These are phyloP conservation scores for Bullera alba DNA, from an alignment of 768 basidiomycete genomes.

Conservation along the genomic window DNA sequence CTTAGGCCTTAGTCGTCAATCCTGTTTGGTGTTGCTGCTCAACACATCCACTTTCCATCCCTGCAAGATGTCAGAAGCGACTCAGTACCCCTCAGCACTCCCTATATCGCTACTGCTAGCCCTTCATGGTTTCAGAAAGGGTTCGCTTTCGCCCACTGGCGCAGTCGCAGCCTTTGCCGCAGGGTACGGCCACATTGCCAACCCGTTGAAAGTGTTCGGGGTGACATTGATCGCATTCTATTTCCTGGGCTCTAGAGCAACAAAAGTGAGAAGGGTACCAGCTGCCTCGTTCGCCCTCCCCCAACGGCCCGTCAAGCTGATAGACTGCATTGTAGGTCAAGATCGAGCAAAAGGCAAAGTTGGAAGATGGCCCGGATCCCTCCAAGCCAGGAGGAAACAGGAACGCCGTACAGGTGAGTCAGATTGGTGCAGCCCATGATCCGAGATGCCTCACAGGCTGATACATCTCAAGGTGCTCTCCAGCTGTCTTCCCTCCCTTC, in stretches of 20 bases:
- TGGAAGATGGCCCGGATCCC: constrained; percentile 60
- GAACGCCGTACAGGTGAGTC: constrained; percentile 63
- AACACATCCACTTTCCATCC: too few relatives aligned
- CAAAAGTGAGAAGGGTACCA: constrained; percentile 60
- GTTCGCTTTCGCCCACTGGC: constrained; percentile 69
- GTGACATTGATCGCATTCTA: constrained; percentile 48
- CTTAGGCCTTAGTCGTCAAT: too few relatives aligned
- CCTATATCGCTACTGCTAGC: constrained; percentile 49
- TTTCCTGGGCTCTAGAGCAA: constrained; percentile 70
- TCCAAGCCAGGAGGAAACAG: constrained; percentile 62
- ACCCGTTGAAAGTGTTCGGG: constrained; percentile 39
- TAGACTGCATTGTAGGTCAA: constrained; percentile 47
- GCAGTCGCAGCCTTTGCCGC: constrained; percentile 69
- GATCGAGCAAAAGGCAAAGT: constrained; percentile 59
- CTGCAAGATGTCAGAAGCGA: too few relatives aligned
- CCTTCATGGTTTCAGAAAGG: constrained; percentile 63
- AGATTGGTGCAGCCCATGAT: background rate
- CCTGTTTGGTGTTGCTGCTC: too few relatives aligned
- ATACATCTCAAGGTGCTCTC: constrained; percentile 51
- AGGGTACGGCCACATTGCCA: constrained; percentile 62
- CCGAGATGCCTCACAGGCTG: background rate
- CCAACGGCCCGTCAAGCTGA: constrained; percentile 1
- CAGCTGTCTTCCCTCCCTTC: constrained; percentile 57
- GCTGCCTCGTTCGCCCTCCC: background rate
- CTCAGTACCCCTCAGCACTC: constrained; percentile 19